These are phyloP conservation scores for Mallotus nudiflorus DNA, from an alignment of 345 rosid species.

Conservation along the genomic window DNA sequence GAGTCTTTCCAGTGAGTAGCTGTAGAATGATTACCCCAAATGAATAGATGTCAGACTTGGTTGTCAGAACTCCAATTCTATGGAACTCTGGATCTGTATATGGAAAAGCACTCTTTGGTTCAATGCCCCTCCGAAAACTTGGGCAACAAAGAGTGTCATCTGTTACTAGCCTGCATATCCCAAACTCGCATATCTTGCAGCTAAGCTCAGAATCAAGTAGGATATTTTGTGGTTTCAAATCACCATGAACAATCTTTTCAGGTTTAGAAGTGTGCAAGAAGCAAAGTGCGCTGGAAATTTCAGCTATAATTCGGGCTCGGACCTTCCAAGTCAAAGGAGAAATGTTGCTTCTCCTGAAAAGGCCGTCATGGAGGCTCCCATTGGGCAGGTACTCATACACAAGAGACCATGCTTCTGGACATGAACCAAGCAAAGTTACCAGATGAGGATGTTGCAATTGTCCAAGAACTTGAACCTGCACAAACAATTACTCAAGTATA, in stretches of 20 bases:
- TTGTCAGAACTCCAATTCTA: conserved; percentile 54
- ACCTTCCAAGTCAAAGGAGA: conserved; percentile 58
- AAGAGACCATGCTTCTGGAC: conserved; percentile 71
- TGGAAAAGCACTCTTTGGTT: conserved; percentile 58
- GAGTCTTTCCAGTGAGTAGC: conserved; percentile 60
- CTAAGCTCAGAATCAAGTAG: conserved; percentile 60
- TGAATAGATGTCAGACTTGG: conserved; percentile 64
- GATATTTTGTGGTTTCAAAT: conserved; percentile 69
- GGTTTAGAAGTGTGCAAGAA: conserved; percentile 73
- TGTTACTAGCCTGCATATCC: conserved; percentile 53
- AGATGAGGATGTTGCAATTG: conserved; percentile 72
- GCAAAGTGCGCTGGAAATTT: conserved; percentile 70
- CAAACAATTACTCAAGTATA: conserved; percentile 7
- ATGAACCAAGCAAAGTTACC: conserved; percentile 66
- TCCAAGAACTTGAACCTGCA: conserved; percentile 66
- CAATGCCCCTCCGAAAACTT: conserved; percentile 37
- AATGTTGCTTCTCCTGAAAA: conserved; percentile 46
- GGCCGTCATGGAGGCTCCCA: conserved; percentile 61
- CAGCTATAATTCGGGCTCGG: conserved; percentile 55
- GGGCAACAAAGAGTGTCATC: conserved; percentile 47
- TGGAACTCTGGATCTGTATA: conserved; percentile 63
- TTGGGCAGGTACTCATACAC: conserved; percentile 66
- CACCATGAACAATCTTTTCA: conserved; percentile 69
- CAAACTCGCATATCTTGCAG: conserved; percentile 73
- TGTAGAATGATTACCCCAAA: conserved; percentile 65